Conservation (phyloP, 768 basidiomycete genomes). For the Clitopilus passeckerianus region DNA sequence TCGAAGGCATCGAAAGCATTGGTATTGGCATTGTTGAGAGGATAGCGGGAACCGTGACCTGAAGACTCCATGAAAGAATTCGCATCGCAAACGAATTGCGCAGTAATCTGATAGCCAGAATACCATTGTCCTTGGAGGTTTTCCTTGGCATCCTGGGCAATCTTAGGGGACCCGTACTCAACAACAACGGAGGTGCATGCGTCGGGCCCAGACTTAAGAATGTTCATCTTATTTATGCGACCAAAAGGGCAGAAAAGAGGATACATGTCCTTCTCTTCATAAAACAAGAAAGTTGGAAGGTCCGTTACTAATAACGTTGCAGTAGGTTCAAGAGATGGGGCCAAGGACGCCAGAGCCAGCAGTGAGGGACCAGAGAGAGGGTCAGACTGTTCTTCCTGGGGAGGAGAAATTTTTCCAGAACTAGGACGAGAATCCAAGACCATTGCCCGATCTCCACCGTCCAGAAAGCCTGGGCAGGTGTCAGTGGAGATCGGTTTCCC, state of each 20-base stretch:
- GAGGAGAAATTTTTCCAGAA: slow-evolving; percentile 15
- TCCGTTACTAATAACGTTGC: slow-evolving; percentile 57
- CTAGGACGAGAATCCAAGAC: slow-evolving; percentile 44
- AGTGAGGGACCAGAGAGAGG: slow-evolving; percentile 25
- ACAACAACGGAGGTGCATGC: slow-evolving; percentile 53
- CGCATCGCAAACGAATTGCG: slow-evolving; percentile 20
- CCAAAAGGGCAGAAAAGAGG: slow-evolving; percentile 77
- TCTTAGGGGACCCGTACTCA: slow-evolving; percentile 50
- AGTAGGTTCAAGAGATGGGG: slow-evolving; percentile 35
- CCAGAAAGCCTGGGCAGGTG: slow-evolving; percentile 56
- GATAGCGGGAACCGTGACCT: neutral
- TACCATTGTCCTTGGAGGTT: slow-evolving; percentile 61
- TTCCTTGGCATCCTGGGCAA: slow-evolving; percentile 63
- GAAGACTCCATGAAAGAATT: neutral
- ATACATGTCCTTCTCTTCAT: slow-evolving; percentile 59
- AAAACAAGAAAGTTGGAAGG: slow-evolving; percentile 62
- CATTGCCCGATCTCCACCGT: slow-evolving; percentile 74
- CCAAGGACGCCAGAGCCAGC: slow-evolving; percentile 25
- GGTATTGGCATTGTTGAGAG: neutral
- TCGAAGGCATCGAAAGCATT: slow-evolving; percentile 10
- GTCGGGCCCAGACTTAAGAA: slow-evolving; percentile 32
- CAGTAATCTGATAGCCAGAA: slow-evolving; percentile 35
- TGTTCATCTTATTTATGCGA: slow-evolving; percentile 55
- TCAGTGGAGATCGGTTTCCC: neutral
- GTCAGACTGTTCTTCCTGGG: slow-evolving; percentile 15